These are phyloP conservation scores for Diutina catenulata DNA, from an alignment of 1,139 yeast genomes.

Conservation along the genomic window DNA sequence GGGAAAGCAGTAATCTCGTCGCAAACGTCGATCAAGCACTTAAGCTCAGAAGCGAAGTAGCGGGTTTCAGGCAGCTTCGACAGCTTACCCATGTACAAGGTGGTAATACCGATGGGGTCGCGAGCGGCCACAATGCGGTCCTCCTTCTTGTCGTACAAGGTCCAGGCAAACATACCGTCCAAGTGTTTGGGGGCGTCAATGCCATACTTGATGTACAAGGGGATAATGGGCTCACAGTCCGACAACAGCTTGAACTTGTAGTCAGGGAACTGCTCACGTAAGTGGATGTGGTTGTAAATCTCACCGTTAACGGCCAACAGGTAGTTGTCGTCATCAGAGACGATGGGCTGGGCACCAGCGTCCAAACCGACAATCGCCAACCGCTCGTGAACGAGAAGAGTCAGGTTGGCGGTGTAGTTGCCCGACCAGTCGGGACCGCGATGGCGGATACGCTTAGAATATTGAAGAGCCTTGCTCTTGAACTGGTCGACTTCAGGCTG, in stretches of 20 bases:
- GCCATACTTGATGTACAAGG: constrained; percentile 77
- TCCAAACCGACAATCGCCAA: constrained; percentile 92
- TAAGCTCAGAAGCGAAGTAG: constrained; percentile 88
- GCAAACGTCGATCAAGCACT: constrained; percentile 89
- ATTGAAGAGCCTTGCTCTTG: constrained; percentile 79
- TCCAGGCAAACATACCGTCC: constrained; percentile 98
- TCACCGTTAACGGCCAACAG: constrained; percentile 91
- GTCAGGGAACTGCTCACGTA: constrained; percentile 62
- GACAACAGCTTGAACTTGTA: constrained; percentile 57
- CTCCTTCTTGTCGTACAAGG: constrained; percentile 66
- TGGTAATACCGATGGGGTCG: constrained; percentile 96
- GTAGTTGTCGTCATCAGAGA: constrained; percentile 63
- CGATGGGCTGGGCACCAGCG: constrained; percentile 96
- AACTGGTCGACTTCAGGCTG: constrained; percentile 70
- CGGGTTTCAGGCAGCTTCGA: constrained; percentile 62
- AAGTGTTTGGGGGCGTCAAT: constrained; percentile 82
- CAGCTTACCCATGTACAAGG: constrained; percentile 87
- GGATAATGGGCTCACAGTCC: constrained; percentile 97
- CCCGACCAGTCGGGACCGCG: constrained; percentile 99
- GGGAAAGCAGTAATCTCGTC: constrained; percentile 91
- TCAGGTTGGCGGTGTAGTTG: constrained; percentile 33
- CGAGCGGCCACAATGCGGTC: constrained; percentile 94
- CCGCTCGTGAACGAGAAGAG: constrained; percentile 87
- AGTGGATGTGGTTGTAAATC: constrained; percentile 88
- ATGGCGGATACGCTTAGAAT: constrained; percentile 88